phyloP scores from a whole-genome alignment of 495 filamentous ascomycete species.

The Penicillium longicatenatum region DNA sequence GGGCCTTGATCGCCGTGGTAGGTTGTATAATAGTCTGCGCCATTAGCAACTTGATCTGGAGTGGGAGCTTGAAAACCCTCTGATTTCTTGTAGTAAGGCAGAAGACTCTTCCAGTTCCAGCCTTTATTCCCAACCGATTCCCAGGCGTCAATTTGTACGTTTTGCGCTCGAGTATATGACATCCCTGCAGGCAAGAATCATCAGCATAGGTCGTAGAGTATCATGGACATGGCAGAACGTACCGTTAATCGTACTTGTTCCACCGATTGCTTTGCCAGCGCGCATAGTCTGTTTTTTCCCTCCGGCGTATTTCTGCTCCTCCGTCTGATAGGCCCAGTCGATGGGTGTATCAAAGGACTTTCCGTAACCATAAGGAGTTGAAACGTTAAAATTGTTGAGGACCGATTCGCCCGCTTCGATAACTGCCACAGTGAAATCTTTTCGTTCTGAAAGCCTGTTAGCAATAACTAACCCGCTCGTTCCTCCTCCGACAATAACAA shows the following conservation, averaged over 20 bases:
- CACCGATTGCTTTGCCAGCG: constrained; percentile 53
- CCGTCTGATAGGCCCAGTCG: constrained; percentile 54
- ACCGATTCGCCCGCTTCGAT: constrained; percentile 56
- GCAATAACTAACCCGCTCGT: constrained; percentile 55
- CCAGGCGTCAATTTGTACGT: constrained; percentile 55
- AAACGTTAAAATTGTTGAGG: constrained; percentile 54
- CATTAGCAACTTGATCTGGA: constrained; percentile 36
- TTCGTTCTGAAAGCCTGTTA: constrained; percentile 50
- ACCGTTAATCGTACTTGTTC: constrained; percentile 56
- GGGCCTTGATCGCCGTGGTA: constrained; percentile 50
- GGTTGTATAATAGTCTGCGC: constrained; percentile 45
- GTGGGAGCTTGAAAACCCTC: constrained; percentile 42
- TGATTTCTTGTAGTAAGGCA: constrained; percentile 59
- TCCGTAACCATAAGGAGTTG: constrained; percentile 38
- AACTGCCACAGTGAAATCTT: constrained; percentile 46
- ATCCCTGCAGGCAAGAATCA: constrained; percentile 36
- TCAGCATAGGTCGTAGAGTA: not conserved
- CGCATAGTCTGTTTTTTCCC: constrained; percentile 41
- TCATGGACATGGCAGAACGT: constrained; percentile 3
- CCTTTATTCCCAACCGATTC: constrained; percentile 59
- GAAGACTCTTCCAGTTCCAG: constrained; percentile 62
- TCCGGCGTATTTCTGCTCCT: constrained; percentile 40
- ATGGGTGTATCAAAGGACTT: constrained; percentile 43
- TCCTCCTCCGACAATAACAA: constrained; percentile 53
- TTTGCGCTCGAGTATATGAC: constrained; percentile 45